phyloP scores from a whole-genome alignment of 192 early-diverging fungal genomes.

The Entrophospora sp. region DNA sequence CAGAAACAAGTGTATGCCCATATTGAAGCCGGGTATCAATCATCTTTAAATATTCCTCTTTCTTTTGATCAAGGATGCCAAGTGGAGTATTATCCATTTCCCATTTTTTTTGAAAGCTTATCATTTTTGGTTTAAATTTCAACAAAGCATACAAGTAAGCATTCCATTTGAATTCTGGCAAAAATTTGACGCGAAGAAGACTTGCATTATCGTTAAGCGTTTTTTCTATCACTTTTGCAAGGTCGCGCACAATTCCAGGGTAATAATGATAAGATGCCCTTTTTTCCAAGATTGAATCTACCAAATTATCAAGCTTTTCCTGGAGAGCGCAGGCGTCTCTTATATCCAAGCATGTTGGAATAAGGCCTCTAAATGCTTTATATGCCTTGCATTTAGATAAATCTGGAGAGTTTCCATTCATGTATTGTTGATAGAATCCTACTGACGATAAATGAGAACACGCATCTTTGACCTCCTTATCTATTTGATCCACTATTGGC shows the following conservation, averaged over 20 bases:
- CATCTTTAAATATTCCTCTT: neutral
- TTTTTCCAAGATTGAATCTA: neutral
- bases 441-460: neutral
- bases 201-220: neutral
- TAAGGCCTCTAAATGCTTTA: neutral
- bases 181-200: neutral
- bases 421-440: neutral
- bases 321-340: neutral
- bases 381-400: neutral
- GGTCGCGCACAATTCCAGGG: neutral
- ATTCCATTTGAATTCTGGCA: neutral
- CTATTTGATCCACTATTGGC: neutral
- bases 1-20: slow-evolving; percentile 1
- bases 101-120: neutral
- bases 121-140: slow-evolving; percentile 7
- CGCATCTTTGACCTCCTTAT: neutral
- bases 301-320: neutral
- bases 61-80: slow-evolving; percentile 12
- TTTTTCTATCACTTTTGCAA: neutral
- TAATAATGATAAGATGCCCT: neutral
- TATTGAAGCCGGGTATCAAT: slow-evolving; percentile 10
- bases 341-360: neutral
- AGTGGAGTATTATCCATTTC: slow-evolving; percentile 1
- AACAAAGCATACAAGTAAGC: neutral
- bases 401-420: neutral